Conservation (phyloP, 352 stramenopile species). For the Pythium chondricola region DNA sequence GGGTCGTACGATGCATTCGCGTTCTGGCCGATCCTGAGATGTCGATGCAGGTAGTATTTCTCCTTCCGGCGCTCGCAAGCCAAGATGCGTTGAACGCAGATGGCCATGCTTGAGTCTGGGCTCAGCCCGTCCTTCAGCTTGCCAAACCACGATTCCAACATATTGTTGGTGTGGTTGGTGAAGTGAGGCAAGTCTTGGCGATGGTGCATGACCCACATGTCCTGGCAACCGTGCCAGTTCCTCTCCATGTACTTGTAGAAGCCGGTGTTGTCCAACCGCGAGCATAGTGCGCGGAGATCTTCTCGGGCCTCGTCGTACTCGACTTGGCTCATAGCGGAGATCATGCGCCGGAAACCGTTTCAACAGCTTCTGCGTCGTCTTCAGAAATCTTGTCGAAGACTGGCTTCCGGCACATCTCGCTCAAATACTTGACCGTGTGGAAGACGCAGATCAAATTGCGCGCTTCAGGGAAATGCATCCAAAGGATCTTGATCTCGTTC, state of each 20-base stretch:
- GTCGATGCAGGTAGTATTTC: slow-evolving; percentile 6
- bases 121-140: slow-evolving; percentile 19
- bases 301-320: slow-evolving; percentile 4
- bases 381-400: slow-evolving; percentile 14
- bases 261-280: not conserved
- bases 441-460: slow-evolving; percentile 5
- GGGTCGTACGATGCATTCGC: slow-evolving; percentile 16
- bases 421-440: slow-evolving; percentile 9
- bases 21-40: not conserved
- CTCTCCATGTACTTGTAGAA: slow-evolving; percentile 21
- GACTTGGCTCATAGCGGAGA: slow-evolving; percentile 3
- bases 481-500: slow-evolving; percentile 8
- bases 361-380: slow-evolving; percentile 7
- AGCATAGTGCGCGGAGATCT: not conserved
- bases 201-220: slow-evolving; percentile 19
- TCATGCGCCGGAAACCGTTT: slow-evolving; percentile 17
- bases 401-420: not conserved
- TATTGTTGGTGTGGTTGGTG: slow-evolving; percentile 29
- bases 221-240: slow-evolving; percentile 20
- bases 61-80: not conserved
- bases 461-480: not conserved
- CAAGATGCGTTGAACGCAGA: slow-evolving; percentile 1
- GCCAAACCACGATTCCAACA: slow-evolving; percentile 22
- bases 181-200: slow-evolving; percentile 17
- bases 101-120: not conserved